phyloP scores from a whole-genome alignment of 148 eudicot genomes.

The Chenopodium formosanum region DNA sequence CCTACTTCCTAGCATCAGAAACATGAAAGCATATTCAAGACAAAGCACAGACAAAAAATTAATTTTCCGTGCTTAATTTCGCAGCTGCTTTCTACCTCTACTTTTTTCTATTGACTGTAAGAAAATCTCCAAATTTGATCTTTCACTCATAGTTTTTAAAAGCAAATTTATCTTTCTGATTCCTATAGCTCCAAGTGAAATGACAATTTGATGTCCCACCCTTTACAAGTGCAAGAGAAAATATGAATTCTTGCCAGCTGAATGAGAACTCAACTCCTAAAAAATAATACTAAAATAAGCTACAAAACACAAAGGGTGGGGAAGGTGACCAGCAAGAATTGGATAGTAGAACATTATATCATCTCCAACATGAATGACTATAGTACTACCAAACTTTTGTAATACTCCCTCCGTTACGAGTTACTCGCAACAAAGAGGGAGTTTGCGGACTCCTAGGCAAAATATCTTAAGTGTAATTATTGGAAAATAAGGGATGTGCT shows the following conservation, averaged over 20 bases:
- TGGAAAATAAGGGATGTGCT: too few relatives aligned
- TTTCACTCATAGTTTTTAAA: not conserved
- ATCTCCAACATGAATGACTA: not conserved
- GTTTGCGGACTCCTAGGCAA: too few relatives aligned
- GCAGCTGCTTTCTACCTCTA: not conserved
- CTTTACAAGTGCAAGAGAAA: not conserved
- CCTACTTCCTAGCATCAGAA: not conserved
- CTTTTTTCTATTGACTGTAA: not conserved
- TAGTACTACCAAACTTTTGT: not conserved
- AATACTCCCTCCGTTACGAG: not conserved
- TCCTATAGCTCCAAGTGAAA: not conserved
- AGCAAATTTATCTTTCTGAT: not conserved
- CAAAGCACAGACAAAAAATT: not conserved
- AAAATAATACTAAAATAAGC: not conserved
- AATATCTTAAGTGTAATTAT: too few relatives aligned
- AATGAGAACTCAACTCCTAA: not conserved
- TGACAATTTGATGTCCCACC: not conserved
- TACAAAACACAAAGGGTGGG: too few relatives aligned
- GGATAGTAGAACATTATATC: not conserved
- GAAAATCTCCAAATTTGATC: not conserved
- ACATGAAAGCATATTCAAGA: not conserved
- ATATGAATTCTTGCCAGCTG: not conserved
- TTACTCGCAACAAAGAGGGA: too few relatives aligned
- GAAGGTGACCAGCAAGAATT: not conserved
- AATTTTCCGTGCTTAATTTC: not conserved